phyloP scores from a whole-genome alignment of 78 protist species.

The Cavenderia fasciculata region DNA sequence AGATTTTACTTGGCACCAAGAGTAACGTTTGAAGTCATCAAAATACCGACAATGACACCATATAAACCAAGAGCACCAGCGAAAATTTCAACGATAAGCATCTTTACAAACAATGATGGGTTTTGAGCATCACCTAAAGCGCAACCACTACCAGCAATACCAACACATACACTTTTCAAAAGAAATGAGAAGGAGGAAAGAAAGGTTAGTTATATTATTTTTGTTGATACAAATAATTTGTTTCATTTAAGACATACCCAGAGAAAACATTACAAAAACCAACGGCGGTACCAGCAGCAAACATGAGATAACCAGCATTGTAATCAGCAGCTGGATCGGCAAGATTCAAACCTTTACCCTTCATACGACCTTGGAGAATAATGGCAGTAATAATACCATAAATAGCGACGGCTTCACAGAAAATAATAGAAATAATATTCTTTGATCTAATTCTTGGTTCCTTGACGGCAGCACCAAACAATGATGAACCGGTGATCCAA shows the following conservation, averaged over 20 bases:
- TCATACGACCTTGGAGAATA: constrained; percentile 81
- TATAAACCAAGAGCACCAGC: constrained; percentile 97
- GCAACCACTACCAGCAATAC: constrained; percentile 94
- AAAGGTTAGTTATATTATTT: neutral
- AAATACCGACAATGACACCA: constrained; percentile 95
- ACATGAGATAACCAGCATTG: constrained; percentile 82
- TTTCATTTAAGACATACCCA: too few relatives aligned
- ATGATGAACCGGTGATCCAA: constrained; percentile 91
- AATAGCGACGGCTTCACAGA: constrained; percentile 99
- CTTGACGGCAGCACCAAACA: constrained; percentile 96
- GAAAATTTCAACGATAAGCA: constrained; percentile 96
- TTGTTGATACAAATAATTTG: too few relatives aligned
- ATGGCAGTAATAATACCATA: constrained; percentile 99
- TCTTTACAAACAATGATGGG: constrained; percentile 95
- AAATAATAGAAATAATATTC: constrained; percentile 94
- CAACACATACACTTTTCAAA: constrained; percentile 76
- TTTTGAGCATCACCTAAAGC: constrained; percentile 99
- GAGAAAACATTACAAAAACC: constrained; percentile 93
- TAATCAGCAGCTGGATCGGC: constrained; percentile 33
- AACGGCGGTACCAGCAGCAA: constrained; percentile 93
- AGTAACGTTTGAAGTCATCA: constrained; percentile 74
- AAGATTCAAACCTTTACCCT: neutral
- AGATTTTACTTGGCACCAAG: constrained; percentile 7
- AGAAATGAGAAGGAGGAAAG: neutral
- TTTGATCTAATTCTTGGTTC: constrained; percentile 96